phyloP scores from a whole-genome alignment of 2,329 filamentous ascomycete species.

The Onygena corvina region DNA sequence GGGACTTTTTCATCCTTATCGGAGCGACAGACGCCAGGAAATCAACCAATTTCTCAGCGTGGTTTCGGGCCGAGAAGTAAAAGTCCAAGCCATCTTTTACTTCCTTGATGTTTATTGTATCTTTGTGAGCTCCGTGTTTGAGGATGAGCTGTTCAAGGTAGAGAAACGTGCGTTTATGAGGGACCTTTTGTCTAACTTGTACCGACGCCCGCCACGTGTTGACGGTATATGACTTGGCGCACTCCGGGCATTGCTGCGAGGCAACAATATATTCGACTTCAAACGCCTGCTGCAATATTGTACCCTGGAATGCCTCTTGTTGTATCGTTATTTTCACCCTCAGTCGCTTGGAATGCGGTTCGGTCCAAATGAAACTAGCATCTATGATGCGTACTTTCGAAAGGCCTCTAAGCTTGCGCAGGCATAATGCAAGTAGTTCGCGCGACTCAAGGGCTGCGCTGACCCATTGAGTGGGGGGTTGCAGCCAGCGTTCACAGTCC shows the following conservation, averaged over 20 bases:
- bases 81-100: slow-evolving; percentile 93
- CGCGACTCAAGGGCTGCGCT: slow-evolving; percentile 74
- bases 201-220: slow-evolving; percentile 91
- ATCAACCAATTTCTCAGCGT: slow-evolving; percentile 84
- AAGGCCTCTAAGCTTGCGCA: slow-evolving; percentile 75
- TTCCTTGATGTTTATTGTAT: slow-evolving; percentile 97
- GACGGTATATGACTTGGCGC: slow-evolving; percentile 87
- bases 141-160: slow-evolving; percentile 89
- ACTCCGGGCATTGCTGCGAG: slow-evolving; percentile 88
- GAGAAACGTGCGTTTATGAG: slow-evolving; percentile 79
- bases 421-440: slow-evolving; percentile 81
- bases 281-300: slow-evolving; percentile 79
- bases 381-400: slow-evolving; percentile 90
- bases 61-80: slow-evolving; percentile 79
- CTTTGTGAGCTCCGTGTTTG: slow-evolving; percentile 80
- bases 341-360: slow-evolving; percentile 83
- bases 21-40: slow-evolving; percentile 75
- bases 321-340: slow-evolving; percentile 95
- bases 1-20: slow-evolving; percentile 67
- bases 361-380: slow-evolving; percentile 94
- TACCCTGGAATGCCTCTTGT: slow-evolving; percentile 52
- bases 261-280: slow-evolving; percentile 87
- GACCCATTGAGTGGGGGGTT: slow-evolving; percentile 77
- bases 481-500: slow-evolving; percentile 89
- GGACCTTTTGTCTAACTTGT: slow-evolving; percentile 92